Base-by-base conservation (phyloP, 352 stramenopile genomes). In the Blastocystis sp. region DNA sequence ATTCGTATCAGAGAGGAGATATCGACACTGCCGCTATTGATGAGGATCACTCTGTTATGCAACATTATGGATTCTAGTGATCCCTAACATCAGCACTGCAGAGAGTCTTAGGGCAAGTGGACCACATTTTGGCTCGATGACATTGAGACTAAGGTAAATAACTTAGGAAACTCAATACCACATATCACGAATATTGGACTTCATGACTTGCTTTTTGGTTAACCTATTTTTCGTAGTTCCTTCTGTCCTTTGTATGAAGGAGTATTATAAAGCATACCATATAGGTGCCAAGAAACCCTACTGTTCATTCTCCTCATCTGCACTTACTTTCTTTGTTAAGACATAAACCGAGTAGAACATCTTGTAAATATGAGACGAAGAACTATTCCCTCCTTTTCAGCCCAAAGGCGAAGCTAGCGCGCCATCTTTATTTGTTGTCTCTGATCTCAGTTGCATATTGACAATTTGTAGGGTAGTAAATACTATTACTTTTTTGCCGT, bases 271-370 rank as follows among this genome's bases (percentile, higher is more conserved):
- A 8, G 5, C n/a, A n/a, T 29, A 84, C 73, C 73, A 84, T n/a
- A 84, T 84, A 50, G 73, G 73, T 9, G 73, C 73, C n/a, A 84
- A 45, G 53, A 84, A 84, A 23, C 73, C 73, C 73, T 84, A 84
- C 7, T 34, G 15, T 66, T 18, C 53, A 34, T 18, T 8, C 13
- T 5, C 20, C 6, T 23, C 34, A 4, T 66, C 1, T 3, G 8
- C 13, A 23, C 53, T 18, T 50, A 84, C 73, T 29, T 84, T 84
- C 73, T 84, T 84, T 55, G 73, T 84, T 26, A 84, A 45, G 7
- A 84, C 73, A 47, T 84, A 84, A 26, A 84, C 73, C 18, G 73
- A 84, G 47, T 84, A 84, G 53, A 84, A 84, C 73, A 84, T 84
- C 0, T 43, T 9, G 8, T 69, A 54, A 54, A 47, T 69, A 84